phyloP scores from a whole-genome alignment of 2,329 filamentous ascomycete genomes.

The Venturia asperata region DNA sequence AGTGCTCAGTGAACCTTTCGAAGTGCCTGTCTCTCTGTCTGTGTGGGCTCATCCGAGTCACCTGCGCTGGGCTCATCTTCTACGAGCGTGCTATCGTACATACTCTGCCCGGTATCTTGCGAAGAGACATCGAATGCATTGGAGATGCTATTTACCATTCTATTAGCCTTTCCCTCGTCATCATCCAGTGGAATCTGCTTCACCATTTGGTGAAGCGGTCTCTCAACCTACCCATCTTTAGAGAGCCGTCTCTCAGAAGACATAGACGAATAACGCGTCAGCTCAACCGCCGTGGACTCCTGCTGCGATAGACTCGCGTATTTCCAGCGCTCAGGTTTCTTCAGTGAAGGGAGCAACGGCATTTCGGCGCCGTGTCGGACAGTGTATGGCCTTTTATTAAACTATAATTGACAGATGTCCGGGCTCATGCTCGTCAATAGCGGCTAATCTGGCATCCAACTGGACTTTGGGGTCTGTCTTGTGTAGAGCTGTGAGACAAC shows the following conservation, averaged over 20 bases:
- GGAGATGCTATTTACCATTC: not conserved
- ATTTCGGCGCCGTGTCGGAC: not conserved
- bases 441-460: not conserved
- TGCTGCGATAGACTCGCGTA: constrained; percentile 12
- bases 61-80: constrained; percentile 2
- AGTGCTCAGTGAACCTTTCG: constrained; percentile 26
- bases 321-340: constrained; percentile 11
- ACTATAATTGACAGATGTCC: not conserved
- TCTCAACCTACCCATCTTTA: constrained; percentile 8
- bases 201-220: not conserved
- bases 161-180: not conserved
- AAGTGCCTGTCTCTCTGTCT: constrained; percentile 8
- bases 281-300: constrained; percentile 10
- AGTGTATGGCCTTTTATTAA: constrained; percentile 8
- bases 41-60: constrained; percentile 18
- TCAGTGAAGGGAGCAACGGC: not conserved
- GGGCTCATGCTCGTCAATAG: constrained; percentile 2
- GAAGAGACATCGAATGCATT: constrained; percentile 1
- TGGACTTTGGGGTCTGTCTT: not conserved
- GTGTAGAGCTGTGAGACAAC: not conserved
- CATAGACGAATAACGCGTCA: not conserved
- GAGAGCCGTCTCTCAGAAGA: constrained; percentile 13
- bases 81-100: constrained; percentile 10
- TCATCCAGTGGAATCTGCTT: not conserved
- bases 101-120: constrained; percentile 1